These are phyloP conservation scores for Hondaea fermentalgiana DNA, from an alignment of 108 stramenopile genomes.

Conservation along the genomic window DNA sequence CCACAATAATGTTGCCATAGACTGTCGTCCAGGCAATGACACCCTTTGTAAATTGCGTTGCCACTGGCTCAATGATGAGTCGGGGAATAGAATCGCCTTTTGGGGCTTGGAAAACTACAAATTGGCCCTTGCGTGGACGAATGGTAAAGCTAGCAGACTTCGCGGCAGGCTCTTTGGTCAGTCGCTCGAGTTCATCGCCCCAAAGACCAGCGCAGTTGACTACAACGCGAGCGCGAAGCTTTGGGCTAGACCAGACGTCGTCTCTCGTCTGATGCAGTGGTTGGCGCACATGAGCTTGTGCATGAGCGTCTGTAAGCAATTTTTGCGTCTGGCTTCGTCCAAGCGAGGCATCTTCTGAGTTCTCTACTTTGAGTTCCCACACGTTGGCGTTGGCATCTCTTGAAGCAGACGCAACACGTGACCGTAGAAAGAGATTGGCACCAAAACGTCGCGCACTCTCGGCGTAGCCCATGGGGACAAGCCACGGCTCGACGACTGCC, in stretches of 20 bases:
- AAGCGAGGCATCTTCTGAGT: not conserved
- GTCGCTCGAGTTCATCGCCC: slow-evolving; percentile 11
- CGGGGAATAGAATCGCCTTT: not conserved
- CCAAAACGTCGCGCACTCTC: slow-evolving; percentile 61
- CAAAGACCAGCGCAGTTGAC: slow-evolving; percentile 19
- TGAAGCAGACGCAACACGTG: not conserved
- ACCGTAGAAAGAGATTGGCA: slow-evolving; percentile 36
- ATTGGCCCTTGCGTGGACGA: slow-evolving; percentile 24
- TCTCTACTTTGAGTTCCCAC: slow-evolving; percentile 31
- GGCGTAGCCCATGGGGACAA: slow-evolving; percentile 60
- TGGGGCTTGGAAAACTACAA: not conserved
- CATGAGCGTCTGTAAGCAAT: not conserved
- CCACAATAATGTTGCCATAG: slow-evolving; percentile 66
- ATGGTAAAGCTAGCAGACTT: slow-evolving; percentile 28
- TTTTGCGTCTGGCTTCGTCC: not conserved
- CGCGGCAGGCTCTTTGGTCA: not conserved
- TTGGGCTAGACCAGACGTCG: not conserved
- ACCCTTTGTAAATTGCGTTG: slow-evolving; percentile 63
- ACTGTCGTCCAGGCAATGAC: slow-evolving; percentile 65
- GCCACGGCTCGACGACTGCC: slow-evolving; percentile 72
- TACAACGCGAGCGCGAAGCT: not conserved
- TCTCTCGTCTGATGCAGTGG: not conserved
- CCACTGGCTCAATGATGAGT: slow-evolving; percentile 63
- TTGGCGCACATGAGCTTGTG: not conserved
- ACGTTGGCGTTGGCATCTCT: slow-evolving; percentile 16